phyloP scores from a whole-genome alignment of 177 flowering plant species.

The Vitis hybrid region DNA sequence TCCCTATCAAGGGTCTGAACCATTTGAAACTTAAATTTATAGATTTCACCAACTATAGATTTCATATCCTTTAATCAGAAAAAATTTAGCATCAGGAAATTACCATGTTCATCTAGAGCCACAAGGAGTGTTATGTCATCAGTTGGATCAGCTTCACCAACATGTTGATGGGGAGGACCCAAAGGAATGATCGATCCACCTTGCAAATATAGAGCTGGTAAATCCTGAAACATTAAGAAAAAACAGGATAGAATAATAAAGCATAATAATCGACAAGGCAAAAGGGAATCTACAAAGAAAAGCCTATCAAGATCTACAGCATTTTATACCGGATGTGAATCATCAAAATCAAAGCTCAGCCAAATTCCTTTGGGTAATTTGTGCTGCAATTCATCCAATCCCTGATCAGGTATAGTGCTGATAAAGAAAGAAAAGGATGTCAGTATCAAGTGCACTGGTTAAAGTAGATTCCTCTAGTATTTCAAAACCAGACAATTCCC shows the following conservation, averaged over 20 bases:
- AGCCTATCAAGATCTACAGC: neutral
- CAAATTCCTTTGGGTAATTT: constrained; percentile 66
- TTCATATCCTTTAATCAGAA: neutral
- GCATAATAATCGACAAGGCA: neutral
- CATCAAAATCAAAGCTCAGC: constrained; percentile 84
- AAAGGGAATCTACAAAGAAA: no score
- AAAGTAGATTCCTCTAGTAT: no score
- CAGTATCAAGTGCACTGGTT: neutral
- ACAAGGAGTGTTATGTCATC: constrained; percentile 80
- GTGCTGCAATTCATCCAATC: constrained; percentile 22
- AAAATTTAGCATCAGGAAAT: constrained; percentile 1
- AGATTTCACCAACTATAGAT: neutral
- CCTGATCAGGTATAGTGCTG: constrained; percentile 46
- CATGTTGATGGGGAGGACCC: constrained; percentile 70
- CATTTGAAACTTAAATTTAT: neutral
- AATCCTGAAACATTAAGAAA: constrained; percentile 51
- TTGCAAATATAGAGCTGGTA: constrained; percentile 73
- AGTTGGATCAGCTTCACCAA: constrained; percentile 62
- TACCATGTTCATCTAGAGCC: constrained; percentile 84
- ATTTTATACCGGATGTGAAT: constrained; percentile 78
- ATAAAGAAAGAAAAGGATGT: constrained; percentile 17
- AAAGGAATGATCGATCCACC: constrained; percentile 87
- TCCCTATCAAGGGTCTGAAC: neutral
- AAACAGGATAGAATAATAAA: neutral
- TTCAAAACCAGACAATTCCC: no score